phyloP scores from a whole-genome alignment of 163 green algal genomes.

The Chlorella variabilis region DNA sequence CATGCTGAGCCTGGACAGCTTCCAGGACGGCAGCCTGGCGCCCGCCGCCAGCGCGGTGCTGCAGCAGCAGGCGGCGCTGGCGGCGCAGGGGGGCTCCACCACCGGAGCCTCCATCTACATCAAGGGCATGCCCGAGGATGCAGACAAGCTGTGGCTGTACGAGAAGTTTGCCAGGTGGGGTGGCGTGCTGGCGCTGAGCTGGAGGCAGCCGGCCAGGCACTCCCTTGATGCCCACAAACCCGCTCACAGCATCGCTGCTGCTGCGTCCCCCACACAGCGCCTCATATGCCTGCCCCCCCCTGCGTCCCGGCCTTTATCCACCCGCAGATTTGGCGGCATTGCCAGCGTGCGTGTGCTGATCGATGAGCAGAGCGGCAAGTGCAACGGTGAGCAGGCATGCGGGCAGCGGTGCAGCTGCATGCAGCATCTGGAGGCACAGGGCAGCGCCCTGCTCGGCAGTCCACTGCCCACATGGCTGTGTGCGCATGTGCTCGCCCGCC shows the following conservation, averaged over 20 bases:
- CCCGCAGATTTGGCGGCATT: slow-evolving; percentile 49
- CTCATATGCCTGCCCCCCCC: no score
- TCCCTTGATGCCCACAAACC: no score
- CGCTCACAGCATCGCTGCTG: no score
- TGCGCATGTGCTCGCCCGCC: no score
- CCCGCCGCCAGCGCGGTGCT: neutral
- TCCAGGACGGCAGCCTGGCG: slow-evolving; percentile 5
- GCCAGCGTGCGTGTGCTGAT: slow-evolving; percentile 51
- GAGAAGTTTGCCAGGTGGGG: slow-evolving; percentile 56
- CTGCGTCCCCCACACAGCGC: no score
- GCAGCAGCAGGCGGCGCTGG: neutral
- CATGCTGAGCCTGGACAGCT: slow-evolving; percentile 4
- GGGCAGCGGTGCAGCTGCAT: no score
- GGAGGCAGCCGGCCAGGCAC: no score
- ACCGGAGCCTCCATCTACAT: slow-evolving; percentile 23
- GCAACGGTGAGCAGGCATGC: slow-evolving; percentile 38
- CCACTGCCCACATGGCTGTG: no score
- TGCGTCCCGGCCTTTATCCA: no score
- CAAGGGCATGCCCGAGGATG: slow-evolving; percentile 36
- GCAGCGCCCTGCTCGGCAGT: no score
- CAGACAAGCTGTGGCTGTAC: slow-evolving; percentile 67
- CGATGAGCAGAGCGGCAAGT: slow-evolving; percentile 45
- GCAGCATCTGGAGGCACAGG: no score
- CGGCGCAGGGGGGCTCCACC: neutral
- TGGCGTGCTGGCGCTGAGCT: no score